Percentiles rank a stretch among this genome's conserved stretches.
phyloP scores from a whole-genome alignment of 768 basidiomycete species.

The Strobilomyces dryophilus region DNA sequence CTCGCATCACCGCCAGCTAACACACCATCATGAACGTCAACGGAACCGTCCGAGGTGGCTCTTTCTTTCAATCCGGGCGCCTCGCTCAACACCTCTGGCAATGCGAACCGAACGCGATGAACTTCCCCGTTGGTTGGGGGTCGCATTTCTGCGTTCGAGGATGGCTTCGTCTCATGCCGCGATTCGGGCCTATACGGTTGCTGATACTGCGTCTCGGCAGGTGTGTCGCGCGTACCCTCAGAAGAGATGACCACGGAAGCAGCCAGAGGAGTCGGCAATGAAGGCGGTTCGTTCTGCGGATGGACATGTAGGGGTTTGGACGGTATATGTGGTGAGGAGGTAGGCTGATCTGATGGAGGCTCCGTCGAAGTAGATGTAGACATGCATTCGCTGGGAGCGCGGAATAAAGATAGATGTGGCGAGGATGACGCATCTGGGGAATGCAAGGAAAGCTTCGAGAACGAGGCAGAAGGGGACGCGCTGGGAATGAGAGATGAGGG shows the following conservation, averaged over 20 bases:
- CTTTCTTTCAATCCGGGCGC: slow-evolving; percentile 11
- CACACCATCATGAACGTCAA: neutral
- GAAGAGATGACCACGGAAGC: slow-evolving; percentile 11
- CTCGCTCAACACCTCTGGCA: slow-evolving; percentile 26
- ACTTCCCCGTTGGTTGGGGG: slow-evolving; percentile 12
- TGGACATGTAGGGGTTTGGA: slow-evolving; percentile 29
- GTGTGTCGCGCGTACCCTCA: slow-evolving; percentile 20
- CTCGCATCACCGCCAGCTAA: neutral
- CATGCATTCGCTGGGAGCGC: slow-evolving; percentile 6
- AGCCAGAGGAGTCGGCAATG: slow-evolving; percentile 1
- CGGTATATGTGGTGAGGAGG: slow-evolving; percentile 11
- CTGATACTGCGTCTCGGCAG: slow-evolving; percentile 21
- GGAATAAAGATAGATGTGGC: slow-evolving; percentile 8
- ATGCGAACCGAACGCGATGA: slow-evolving; percentile 28
- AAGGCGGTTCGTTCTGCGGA: slow-evolving; percentile 17
- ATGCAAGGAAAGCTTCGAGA: slow-evolving; percentile 50
- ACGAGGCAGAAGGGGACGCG: slow-evolving; percentile 44
- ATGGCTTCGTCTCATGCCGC: neutral
- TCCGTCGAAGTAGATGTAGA: neutral
- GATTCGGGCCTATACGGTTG: slow-evolving; percentile 13
- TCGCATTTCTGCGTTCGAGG: slow-evolving; percentile 10
- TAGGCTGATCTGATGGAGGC: neutral
- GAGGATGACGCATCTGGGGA: slow-evolving; percentile 26
- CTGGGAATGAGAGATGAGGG: slow-evolving; percentile 4
- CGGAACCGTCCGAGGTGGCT: neutral